Evolutionary conservation across 495 filamentous ascomycete species (phyloP), one percentile per base, ranked within the genome.

Genomic region (Aspergillus funiculosus): DNA sequence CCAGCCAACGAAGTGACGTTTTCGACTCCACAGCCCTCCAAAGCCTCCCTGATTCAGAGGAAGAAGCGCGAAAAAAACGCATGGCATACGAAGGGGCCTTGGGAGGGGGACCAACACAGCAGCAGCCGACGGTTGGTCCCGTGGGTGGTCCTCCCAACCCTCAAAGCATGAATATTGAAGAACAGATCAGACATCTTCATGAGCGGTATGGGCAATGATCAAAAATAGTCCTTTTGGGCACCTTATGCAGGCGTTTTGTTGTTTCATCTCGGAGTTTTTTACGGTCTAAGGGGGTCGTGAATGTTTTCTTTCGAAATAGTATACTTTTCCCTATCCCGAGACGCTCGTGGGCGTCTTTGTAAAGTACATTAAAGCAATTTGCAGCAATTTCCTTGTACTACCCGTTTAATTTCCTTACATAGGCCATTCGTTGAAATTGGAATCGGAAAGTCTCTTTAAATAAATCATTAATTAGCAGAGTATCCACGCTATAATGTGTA

Each of bases 1-100:
- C 91, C n/a, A 88, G 83, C 41, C 88, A 94, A 59, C 79, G 92
- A 24, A 83, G 76, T 50, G 92, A 98, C 60, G 75, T 96, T n/a
- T 96, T 95, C 60, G 90, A 98, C 54, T 60, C 69, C 4, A 56
- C 63, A 1, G 53, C 60, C 11, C 46, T 58, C 11, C 56, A 59
- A 5, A 43, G 28, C 13, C 28, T 57, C n/a, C 56, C 64, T 3
- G 60, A 66, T 26, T 48, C 66, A 37, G 89, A 94, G 54, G 89
- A 94, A 66, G 72, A 77, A 50, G 80, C 78, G 27, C 69, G 89
- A 46, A 74, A 86, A 56, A 94, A 92, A 72, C 82, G 79, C 78
- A 85, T 69, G 86, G 88, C 48, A 17, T 53, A 52, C 32, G 62
- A 64, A 19, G 57, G 50, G 10, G 35, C 50, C 1, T 50, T 59